phyloP scores from a whole-genome alignment of 1,139 yeast species.

The Casaregolazyma suthepensis region DNA sequence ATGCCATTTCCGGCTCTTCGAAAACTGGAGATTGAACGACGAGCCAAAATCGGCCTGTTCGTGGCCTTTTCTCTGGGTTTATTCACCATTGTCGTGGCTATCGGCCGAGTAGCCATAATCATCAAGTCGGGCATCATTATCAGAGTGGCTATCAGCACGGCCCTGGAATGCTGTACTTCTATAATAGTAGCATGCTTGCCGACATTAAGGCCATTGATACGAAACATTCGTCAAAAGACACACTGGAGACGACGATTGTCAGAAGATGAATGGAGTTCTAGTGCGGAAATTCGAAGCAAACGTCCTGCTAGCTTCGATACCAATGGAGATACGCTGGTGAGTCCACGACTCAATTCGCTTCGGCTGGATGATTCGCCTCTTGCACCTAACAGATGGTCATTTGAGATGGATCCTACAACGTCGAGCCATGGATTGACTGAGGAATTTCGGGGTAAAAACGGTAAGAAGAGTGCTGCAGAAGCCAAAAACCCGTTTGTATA shows the following conservation, averaged over 20 bases:
- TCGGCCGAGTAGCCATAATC: conserved; percentile 24
- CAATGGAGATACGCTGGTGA: not conserved
- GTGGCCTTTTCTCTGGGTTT: conserved; percentile 28
- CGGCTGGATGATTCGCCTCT: not conserved
- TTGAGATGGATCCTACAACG: not conserved
- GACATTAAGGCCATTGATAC: conserved; percentile 25
- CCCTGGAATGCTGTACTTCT: conserved; percentile 28
- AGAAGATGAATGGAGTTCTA: conserved; percentile 4
- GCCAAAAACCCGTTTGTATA: not conserved
- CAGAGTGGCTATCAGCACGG: conserved; percentile 26
- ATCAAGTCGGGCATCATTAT: conserved; percentile 23
- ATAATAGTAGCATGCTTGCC: conserved; percentile 29
- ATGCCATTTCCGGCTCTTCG: conserved; percentile 29
- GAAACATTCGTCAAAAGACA: conserved; percentile 8
- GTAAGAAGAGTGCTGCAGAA: not conserved
- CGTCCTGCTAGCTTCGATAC: not conserved
- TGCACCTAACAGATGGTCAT: not conserved
- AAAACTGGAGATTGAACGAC: conserved; percentile 17
- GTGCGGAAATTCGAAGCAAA: not conserved
- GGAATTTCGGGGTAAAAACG: not conserved
- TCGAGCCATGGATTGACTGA: not conserved
- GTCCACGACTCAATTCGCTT: not conserved
- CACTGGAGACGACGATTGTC: not conserved
- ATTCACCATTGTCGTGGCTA: conserved; percentile 24
- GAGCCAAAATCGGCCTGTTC: conserved; percentile 25